Percentiles rank a stretch among this genome's conserved stretches.
phyloP scores from a whole-genome alignment of 805 yeast genomes.

The Blastobotrys attinorum region DNA sequence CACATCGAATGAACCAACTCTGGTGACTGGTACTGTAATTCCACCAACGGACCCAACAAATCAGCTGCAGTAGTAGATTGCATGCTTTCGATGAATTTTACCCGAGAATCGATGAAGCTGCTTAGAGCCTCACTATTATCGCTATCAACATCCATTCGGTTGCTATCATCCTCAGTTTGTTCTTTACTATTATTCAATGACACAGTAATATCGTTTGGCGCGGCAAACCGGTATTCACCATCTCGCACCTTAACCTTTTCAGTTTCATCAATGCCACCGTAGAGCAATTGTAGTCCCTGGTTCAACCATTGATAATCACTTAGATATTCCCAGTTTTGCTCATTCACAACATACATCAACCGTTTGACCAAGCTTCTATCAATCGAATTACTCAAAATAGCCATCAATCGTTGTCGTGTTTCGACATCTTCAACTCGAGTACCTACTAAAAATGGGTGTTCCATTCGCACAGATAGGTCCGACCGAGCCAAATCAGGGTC shows the following conservation, averaged over 20 bases:
- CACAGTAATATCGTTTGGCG: slow-evolving; percentile 16
- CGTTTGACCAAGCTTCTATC: slow-evolving; percentile 74
- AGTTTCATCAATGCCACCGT: slow-evolving; percentile 61
- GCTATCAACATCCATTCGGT: slow-evolving; percentile 19
- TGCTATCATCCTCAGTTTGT: slow-evolving; percentile 12
- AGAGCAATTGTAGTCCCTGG: slow-evolving; percentile 81
- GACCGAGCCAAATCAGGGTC: slow-evolving; percentile 70
- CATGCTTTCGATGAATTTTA: slow-evolving; percentile 30
- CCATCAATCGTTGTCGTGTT: slow-evolving; percentile 71
- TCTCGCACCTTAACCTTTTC: slow-evolving; percentile 37
- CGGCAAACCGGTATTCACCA: slow-evolving; percentile 34
- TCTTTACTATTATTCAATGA: slow-evolving; percentile 2
- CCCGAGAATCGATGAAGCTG: slow-evolving; percentile 24
- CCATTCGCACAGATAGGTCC: slow-evolving; percentile 90
- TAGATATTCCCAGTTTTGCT: slow-evolving; percentile 94
- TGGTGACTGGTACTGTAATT: slow-evolving; percentile 73
- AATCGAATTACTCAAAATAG: slow-evolving; percentile 66
- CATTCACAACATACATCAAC: slow-evolving; percentile 77
- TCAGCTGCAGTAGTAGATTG: slow-evolving; percentile 45
- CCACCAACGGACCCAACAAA: slow-evolving; percentile 63
- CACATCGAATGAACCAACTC: slow-evolving; percentile 76
- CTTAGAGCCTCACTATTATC: slow-evolving; percentile 26
- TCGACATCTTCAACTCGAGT: slow-evolving; percentile 72
- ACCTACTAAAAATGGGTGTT: slow-evolving; percentile 92
- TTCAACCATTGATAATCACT: slow-evolving; percentile 93